These are phyloP conservation scores for Tephrocybe rancida DNA, from an alignment of 768 basidiomycete species.

Conservation along the genomic window DNA sequence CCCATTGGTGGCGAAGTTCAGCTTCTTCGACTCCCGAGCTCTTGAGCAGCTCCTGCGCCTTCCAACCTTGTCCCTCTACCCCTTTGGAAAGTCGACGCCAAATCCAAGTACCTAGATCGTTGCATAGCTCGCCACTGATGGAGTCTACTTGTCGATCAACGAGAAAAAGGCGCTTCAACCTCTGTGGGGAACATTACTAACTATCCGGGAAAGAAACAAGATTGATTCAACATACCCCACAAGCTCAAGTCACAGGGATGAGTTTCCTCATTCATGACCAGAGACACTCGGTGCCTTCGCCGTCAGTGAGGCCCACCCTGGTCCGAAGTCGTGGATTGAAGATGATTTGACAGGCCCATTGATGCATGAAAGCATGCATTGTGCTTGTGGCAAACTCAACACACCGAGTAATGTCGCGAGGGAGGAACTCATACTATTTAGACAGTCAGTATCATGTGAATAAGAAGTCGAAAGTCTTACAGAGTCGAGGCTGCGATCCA, in stretches of 20 bases:
- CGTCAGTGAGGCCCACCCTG: slow-evolving; percentile 20
- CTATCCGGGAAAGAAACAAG: neutral
- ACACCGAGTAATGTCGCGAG: slow-evolving; percentile 13
- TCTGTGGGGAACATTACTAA: slow-evolving; percentile 12
- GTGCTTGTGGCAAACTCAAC: slow-evolving; percentile 32
- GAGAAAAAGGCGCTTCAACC: slow-evolving; percentile 33
- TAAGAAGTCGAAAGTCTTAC: neutral
- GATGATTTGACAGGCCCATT: slow-evolving; percentile 22
- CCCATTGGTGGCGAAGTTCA: slow-evolving; percentile 33
- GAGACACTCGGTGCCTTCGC: slow-evolving; percentile 34
- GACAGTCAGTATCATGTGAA: neutral
- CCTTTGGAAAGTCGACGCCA: slow-evolving; percentile 12
- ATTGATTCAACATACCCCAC: slow-evolving; percentile 27
- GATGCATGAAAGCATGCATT: slow-evolving; percentile 35
- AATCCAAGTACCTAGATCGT: slow-evolving; percentile 36
- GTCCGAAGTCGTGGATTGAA: slow-evolving; percentile 30
- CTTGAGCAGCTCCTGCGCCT: slow-evolving; percentile 2
- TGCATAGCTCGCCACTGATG: slow-evolving; percentile 25
- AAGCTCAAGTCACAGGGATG: slow-evolving; percentile 32
- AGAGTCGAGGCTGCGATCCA: slow-evolving; percentile 14
- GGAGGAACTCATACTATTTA: slow-evolving; percentile 12
- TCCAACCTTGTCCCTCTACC: slow-evolving; percentile 8
- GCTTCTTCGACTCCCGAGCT: slow-evolving; percentile 2
- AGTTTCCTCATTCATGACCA: slow-evolving; percentile 37
- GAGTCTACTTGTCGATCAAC: slow-evolving; percentile 32